Evolutionary conservation across 148 eudicot genomes (phyloP).

Genomic region (Bassia scoparia): DNA sequence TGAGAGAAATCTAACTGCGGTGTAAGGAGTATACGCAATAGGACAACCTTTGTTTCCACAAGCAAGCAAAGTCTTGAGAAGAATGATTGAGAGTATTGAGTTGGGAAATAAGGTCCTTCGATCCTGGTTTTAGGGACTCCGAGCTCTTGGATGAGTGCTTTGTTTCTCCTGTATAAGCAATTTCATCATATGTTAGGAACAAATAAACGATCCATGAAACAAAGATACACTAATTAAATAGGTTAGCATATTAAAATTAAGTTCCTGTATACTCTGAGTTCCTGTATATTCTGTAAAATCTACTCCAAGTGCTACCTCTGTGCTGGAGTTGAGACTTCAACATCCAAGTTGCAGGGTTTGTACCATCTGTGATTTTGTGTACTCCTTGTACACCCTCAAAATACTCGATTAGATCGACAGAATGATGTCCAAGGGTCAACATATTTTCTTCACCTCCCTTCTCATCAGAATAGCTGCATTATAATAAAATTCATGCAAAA

Average conservation of each 20-base stretch:
- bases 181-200: neutral
- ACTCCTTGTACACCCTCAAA: conserved; percentile 69
- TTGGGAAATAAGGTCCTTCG: conserved; percentile 53
- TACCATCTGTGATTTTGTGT: conserved; percentile 46
- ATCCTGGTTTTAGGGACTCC: conserved; percentile 53
- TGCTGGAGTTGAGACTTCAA: conserved; percentile 50
- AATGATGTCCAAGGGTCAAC: conserved; percentile 58
- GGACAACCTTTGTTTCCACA: conserved; percentile 73
- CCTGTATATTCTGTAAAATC: conserved; percentile 55
- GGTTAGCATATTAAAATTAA: neutral
- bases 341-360: conserved; percentile 81
- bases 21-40: conserved; percentile 74
- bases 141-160: conserved; percentile 49
- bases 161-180: conserved; percentile 58
- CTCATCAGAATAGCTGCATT: conserved; percentile 58
- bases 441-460: conserved; percentile 72
- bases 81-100: conserved; percentile 56
- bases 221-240: too few species aligned
- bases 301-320: conserved; percentile 57
- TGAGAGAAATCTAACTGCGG: conserved; percentile 58
- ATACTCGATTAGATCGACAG: conserved; percentile 57
- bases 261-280: conserved; percentile 52
- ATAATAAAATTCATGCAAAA: neutral
- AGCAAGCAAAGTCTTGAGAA: conserved; percentile 45
- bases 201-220: neutral